Conservation (phyloP, 352 stramenopile species). For the Pythium sp. region DNA sequence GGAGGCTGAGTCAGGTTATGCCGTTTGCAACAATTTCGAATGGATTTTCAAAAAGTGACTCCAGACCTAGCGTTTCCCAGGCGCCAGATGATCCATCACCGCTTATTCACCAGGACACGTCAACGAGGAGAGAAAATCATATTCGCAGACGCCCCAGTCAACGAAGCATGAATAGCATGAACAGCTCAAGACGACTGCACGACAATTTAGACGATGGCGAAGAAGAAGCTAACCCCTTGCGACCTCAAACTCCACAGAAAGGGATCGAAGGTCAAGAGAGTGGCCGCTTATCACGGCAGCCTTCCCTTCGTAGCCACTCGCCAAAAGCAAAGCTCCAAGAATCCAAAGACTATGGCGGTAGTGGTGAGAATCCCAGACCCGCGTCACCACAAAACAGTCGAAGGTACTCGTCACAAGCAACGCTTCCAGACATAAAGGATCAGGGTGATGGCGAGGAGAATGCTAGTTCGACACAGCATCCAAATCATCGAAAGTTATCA, state of each 20-base stretch:
- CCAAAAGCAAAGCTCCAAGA: slow-evolving; percentile 1
- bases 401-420: background rate
- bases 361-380: background rate
- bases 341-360: background rate
- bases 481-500: background rate
- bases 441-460: background rate
- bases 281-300: background rate
- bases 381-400: background rate
- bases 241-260: background rate
- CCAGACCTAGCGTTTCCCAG: background rate
- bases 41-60: background rate
- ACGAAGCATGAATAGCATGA: slow-evolving; percentile 1
- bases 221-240: background rate
- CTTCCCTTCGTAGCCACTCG: background rate
- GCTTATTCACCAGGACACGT: slow-evolving; percentile 4
- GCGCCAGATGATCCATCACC: background rate
- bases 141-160: slow-evolving; percentile 11
- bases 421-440: background rate
- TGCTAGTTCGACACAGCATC: background rate
- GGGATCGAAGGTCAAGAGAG: background rate
- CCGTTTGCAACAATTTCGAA: background rate
- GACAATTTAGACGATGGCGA: background rate
- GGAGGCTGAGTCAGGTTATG: slow-evolving; percentile 11
- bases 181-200: slow-evolving; percentile 7
- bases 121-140: background rate